Evolutionary conservation across 805 yeast genomes (phyloP).

Genomic region (Torulaspora franciscae): DNA sequence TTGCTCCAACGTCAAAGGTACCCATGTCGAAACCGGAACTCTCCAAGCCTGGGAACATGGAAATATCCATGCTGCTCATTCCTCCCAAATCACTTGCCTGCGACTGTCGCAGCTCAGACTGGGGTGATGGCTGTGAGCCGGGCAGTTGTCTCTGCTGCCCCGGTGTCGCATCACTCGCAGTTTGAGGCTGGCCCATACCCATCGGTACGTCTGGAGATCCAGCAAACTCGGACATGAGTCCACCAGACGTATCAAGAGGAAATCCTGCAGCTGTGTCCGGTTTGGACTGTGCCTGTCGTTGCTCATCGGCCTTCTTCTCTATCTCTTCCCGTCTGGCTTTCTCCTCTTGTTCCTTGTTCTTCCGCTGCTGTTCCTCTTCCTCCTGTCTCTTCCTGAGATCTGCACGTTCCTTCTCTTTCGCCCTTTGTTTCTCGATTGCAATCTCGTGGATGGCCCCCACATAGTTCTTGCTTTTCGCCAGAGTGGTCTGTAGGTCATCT

Average conservation of each 20-base stretch:
- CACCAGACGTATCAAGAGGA: conserved; percentile 13
- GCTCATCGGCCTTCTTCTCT: conserved; percentile 15
- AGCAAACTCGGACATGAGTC: conserved; percentile 14
- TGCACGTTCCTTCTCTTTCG: conserved; percentile 31
- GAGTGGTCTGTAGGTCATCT: conserved; percentile 32
- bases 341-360: conserved; percentile 15
- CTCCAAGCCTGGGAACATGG: conserved; percentile 34
- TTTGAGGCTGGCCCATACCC: conserved; percentile 1
- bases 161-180: conserved; percentile 3
- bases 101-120: conserved; percentile 5
- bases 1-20: conserved; percentile 11
- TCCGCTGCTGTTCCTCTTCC: conserved; percentile 25
- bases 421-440: conserved; percentile 32
- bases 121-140: not conserved
- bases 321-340: conserved; percentile 8
- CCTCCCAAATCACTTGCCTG: conserved; percentile 20
- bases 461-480: conserved; percentile 27
- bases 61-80: conserved; percentile 29
- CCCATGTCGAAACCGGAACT: conserved; percentile 29
- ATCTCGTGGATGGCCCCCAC: conserved; percentile 27
- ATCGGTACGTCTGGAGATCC: conserved; percentile 3
- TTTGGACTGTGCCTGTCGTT: conserved; percentile 9
- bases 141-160: not conserved
- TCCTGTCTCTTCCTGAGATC: conserved; percentile 27
- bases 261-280: conserved; percentile 16